Evolutionary conservation across 345 rosid genomes (phyloP).

Genomic region (Salix brachista): DNA sequence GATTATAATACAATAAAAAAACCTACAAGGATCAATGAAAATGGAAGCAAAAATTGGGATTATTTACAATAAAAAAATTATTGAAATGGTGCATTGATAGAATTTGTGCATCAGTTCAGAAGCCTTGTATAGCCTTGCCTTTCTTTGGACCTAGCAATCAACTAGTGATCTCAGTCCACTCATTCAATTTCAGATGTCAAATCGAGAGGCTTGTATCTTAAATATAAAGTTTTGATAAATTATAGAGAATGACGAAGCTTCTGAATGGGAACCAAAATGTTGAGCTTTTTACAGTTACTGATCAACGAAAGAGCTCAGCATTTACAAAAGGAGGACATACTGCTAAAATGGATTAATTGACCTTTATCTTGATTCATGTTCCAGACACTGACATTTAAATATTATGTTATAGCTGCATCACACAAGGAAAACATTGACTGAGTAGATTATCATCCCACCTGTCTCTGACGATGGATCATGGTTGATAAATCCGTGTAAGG

Average conservation of each 20-base stretch:
- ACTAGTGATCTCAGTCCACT: not conserved
- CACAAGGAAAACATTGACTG: not conserved
- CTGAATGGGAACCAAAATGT: not conserved
- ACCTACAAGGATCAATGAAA: not conserved
- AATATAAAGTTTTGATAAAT: not conserved
- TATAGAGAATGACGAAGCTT: not conserved
- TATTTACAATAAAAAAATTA: not conserved
- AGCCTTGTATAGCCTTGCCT: not conserved
- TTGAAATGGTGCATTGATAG: not conserved
- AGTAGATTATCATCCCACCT: slow-evolving; percentile 37
- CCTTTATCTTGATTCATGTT: not conserved
- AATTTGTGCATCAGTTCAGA: not conserved
- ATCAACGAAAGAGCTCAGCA: not conserved
- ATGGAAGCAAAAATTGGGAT: not conserved
- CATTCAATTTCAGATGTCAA: not conserved
- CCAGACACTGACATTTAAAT: not conserved
- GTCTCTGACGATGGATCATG: slow-evolving; percentile 89
- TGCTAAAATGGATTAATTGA: not conserved
- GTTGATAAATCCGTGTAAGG: slow-evolving; percentile 89
- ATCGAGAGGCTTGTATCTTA: not conserved
- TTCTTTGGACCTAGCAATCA: not conserved
- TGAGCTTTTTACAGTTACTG: not conserved
- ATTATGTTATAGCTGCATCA: not conserved
- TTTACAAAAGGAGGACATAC: slow-evolving; percentile 1
- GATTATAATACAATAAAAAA: not conserved